phyloP scores from a whole-genome alignment of 768 basidiomycete genomes.

The Auricularia cornea region DNA sequence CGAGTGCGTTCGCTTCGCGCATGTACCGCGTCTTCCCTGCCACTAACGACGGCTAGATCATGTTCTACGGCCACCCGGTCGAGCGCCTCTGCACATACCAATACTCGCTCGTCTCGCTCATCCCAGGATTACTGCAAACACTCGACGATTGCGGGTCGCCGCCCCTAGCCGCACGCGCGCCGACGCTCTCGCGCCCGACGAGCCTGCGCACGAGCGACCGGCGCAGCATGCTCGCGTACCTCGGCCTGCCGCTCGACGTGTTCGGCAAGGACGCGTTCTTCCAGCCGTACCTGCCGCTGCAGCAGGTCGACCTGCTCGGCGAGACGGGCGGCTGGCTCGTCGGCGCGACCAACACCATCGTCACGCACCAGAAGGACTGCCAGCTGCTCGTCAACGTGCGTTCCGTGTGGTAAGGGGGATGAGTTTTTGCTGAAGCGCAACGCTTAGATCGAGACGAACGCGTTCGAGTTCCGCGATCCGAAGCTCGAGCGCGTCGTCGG shows the following conservation, averaged over 20 bases:
- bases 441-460: conserved; percentile 73
- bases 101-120: conserved; percentile 88
- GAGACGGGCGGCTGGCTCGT: conserved; percentile 80
- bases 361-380: conserved; percentile 86
- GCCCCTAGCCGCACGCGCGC: conserved; percentile 52
- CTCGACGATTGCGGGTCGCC: conserved; percentile 91
- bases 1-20: conserved; percentile 40
- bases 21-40: background rate
- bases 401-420: conserved; percentile 18
- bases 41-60: conserved; percentile 46
- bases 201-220: conserved; percentile 82
- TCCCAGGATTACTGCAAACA: conserved; percentile 84
- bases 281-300: conserved; percentile 93
- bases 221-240: conserved; percentile 82
- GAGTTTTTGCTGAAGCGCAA: background rate
- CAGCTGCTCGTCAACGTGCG: conserved; percentile 84
- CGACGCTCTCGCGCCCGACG: conserved; percentile 61
- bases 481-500: conserved; percentile 68
- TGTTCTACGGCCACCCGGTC: conserved; percentile 96
- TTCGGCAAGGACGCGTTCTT: conserved; percentile 96
- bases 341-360: conserved; percentile 92
- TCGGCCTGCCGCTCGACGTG: conserved; percentile 89
- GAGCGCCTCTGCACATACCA: conserved; percentile 95
- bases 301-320: conserved; percentile 84
- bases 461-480: conserved; percentile 80